A percentile compares a stretch with the other conserved stretches of the same genome.
phyloP scores from a whole-genome alignment of 805 yeast species.

The Schwanniomyces occidentalis region DNA sequence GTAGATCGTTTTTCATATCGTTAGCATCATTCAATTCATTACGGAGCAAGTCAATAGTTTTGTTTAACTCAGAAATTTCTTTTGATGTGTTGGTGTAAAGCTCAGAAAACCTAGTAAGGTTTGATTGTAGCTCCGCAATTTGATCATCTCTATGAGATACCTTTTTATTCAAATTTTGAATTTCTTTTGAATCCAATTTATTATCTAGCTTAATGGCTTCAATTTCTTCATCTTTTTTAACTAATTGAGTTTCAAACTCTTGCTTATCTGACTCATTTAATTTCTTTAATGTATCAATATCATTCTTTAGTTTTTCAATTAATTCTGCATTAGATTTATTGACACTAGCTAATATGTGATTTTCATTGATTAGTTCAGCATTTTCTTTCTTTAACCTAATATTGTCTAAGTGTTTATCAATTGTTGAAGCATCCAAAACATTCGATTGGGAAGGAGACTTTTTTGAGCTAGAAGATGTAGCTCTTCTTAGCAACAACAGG shows the following conservation, averaged over 20 bases:
- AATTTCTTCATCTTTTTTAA: conserved; percentile 9
- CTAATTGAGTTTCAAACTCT: conserved; percentile 1
- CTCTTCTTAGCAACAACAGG: conserved; percentile 22
- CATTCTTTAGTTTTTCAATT: conserved; percentile 8
- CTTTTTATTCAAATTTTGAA: conserved; percentile 14
- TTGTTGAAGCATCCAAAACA: conserved; percentile 35
- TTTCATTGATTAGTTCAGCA: conserved; percentile 16
- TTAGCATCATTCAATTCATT: conserved; percentile 22
- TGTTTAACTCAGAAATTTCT: conserved; percentile 16
- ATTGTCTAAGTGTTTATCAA: conserved; percentile 45
- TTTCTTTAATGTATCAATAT: conserved; percentile 8
- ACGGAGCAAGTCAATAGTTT: conserved; percentile 11
- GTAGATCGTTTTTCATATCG: conserved; percentile 57
- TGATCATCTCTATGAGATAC: conserved; percentile 11
- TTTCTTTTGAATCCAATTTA: conserved; percentile 10
- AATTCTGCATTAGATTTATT: conserved; percentile 10
- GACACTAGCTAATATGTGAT: conserved; percentile 9
- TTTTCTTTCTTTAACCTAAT: conserved; percentile 36
- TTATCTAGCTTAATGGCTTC: conserved; percentile 9
- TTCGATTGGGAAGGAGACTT: conserved; percentile 11
- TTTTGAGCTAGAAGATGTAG: conserved; percentile 2
- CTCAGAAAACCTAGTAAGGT: conserved; percentile 11
- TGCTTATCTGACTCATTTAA: conserved; percentile 4
- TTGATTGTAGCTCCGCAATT: conserved; percentile 14
- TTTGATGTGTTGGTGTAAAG: conserved; percentile 10